phyloP scores from a whole-genome alignment of 2,329 filamentous ascomycete species.

The Hypoxylon sp. region DNA sequence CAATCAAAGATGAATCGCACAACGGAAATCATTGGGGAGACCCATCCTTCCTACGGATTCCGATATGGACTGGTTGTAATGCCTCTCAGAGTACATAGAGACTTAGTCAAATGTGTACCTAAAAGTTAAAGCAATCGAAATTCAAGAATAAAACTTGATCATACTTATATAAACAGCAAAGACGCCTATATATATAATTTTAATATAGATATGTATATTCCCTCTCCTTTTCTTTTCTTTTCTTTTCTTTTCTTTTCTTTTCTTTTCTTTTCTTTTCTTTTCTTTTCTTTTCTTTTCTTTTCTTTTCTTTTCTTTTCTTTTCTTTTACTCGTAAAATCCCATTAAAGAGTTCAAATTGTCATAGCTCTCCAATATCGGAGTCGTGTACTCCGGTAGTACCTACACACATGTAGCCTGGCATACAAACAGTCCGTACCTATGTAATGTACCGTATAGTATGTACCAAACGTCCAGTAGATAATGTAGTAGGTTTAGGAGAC shows the following conservation, averaged over 20 bases:
- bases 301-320: too few relatives aligned
- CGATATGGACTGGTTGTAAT: constrained; percentile 37
- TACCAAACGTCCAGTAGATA: not conserved
- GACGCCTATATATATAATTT: not conserved
- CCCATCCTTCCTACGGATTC: constrained; percentile 50
- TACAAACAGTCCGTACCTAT: not conserved
- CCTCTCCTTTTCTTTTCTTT: too few relatives aligned
- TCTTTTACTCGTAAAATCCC: not conserved
- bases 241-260: too few relatives aligned
- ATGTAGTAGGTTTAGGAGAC: constrained; percentile 12
- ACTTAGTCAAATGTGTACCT: not conserved
- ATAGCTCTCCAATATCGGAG: constrained; percentile 11
- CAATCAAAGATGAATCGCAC: constrained; percentile 53
- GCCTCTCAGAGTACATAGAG: not conserved
- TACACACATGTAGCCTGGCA: too few relatives aligned
- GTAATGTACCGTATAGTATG: too few relatives aligned
- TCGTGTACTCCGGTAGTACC: constrained; percentile 16
- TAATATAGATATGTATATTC: not conserved
- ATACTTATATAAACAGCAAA: too few relatives aligned
- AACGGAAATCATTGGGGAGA: constrained; percentile 53
- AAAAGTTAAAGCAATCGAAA: constrained; percentile 5
- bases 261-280: too few relatives aligned
- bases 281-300: too few relatives aligned
- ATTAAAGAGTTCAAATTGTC: not conserved
- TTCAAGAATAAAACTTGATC: not conserved